Conservation (phyloP, 768 basidiomycete genomes). For the Pleurotus citrinopileatus region DNA sequence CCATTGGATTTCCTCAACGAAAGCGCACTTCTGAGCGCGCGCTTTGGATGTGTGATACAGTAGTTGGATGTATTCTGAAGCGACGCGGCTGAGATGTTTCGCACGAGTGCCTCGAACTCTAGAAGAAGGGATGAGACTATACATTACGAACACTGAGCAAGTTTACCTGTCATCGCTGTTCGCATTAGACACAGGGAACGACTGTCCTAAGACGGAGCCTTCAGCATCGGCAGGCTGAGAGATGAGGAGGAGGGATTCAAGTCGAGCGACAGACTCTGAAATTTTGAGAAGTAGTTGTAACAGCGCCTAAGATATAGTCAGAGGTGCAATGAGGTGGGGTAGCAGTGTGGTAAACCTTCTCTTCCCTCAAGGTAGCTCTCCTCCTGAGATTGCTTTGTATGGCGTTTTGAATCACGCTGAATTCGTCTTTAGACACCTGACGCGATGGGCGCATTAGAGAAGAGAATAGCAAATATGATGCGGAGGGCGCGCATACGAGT, state of each 20-base stretch:
- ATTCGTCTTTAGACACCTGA: slow-evolving; percentile 60
- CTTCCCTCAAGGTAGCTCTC: slow-evolving; percentile 75
- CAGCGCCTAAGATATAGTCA: slow-evolving; percentile 51
- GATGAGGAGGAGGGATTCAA: slow-evolving; percentile 84
- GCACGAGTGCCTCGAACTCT: slow-evolving; percentile 65
- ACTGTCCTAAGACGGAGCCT: slow-evolving; percentile 9
- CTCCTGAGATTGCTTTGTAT: slow-evolving; percentile 78
- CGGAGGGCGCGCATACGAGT: slow-evolving; percentile 43
- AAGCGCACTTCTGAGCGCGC: slow-evolving; percentile 68
- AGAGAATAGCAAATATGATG: neutral
- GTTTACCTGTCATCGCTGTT: slow-evolving; percentile 40
- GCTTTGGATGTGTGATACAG: slow-evolving; percentile 89
- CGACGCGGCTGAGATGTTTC: slow-evolving; percentile 81
- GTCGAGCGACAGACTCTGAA: slow-evolving; percentile 84
- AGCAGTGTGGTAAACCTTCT: slow-evolving; percentile 55
- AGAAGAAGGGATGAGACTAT: slow-evolving; percentile 12
- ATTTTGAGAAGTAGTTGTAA: slow-evolving; percentile 88
- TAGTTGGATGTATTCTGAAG: slow-evolving; percentile 89
- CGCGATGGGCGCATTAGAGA: neutral
- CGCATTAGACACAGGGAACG: slow-evolving; percentile 27
- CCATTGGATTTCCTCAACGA: slow-evolving; percentile 83
- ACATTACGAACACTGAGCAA: no score
- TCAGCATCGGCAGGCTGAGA: slow-evolving; percentile 46
- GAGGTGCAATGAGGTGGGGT: slow-evolving; percentile 3
- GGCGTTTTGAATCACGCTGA: slow-evolving; percentile 65